A percentile compares a stretch with the other conserved stretches of the same genome.
Conservation (phyloP, 805 yeast genomes). For the Saccharomycopsis selenospora region DNA sequence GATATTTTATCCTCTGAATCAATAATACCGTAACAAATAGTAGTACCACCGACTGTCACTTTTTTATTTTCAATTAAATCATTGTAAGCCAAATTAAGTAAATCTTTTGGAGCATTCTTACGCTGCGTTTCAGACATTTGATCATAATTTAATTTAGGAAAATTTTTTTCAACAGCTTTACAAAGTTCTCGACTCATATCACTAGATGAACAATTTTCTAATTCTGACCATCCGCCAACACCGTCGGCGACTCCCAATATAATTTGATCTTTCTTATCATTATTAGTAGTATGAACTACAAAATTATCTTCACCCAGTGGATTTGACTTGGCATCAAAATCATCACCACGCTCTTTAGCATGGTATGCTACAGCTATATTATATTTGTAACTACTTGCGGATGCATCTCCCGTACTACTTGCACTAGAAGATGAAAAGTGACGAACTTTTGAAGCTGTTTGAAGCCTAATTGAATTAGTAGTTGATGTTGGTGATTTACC, state of each 20-base stretch:
- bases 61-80: conserved; percentile 45
- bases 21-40: conserved; percentile 78
- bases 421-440: not conserved
- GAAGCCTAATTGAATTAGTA: not conserved
- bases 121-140: conserved; percentile 13
- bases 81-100: conserved; percentile 52
- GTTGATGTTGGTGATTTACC: not conserved
- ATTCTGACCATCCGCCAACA: conserved; percentile 95
- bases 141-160: conserved; percentile 24
- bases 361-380: conserved; percentile 63
- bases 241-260: conserved; percentile 89
- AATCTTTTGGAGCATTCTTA: conserved; percentile 33
- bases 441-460: not conserved
- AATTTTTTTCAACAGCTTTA: conserved; percentile 39
- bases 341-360: conserved; percentile 60
- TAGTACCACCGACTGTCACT: conserved; percentile 88
- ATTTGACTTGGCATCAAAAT: conserved; percentile 29
- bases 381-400: conserved; percentile 29
- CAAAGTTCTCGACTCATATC: conserved; percentile 72
- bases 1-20: conserved; percentile 45
- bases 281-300: conserved; percentile 39
- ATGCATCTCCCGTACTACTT: not conserved
- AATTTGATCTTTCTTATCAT: conserved; percentile 34
- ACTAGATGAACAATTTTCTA: conserved; percentile 84
- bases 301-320: conserved; percentile 77